Evolutionary conservation across 305 asterid species (phyloP), one percentile per base, ranked within the genome.

Genomic region (Solanum hybrid): DNA sequence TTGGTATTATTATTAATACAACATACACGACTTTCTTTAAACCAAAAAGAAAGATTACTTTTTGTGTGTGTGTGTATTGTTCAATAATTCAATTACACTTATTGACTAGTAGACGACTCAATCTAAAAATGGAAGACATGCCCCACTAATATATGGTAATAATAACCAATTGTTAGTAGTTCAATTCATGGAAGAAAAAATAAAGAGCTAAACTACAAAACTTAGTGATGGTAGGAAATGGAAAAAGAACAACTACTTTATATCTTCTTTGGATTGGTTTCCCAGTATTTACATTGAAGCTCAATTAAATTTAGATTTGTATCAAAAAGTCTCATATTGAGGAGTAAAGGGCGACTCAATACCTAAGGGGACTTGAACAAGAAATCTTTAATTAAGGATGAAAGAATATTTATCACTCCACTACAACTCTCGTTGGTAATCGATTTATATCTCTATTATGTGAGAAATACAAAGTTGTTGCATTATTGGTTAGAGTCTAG

Each of bases 381-480:
- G 1, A 61, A 61, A 61, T 2, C 1, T 61, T 20, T 20, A 61
- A 61, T 61, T 20, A 61, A 7, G 10, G 1, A 61, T 61, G 1
- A 20, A 61, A 1, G 5, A 7, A 8, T 3, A 61, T 61, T 20
- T 61, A 61, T 0, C 26, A 20, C 0, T 14, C 64, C 22, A 20
- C 2, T 3, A 0, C 0, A 0, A 10, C 2, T 7, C 26, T 20
- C 2, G 2, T 61, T 61, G 5, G 24, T 61, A 61, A 57, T 57
- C 24, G 24, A 57, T 57, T 57, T 57, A 57, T 83, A 83, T 83
- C 40, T 18, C 16, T 46, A 46, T 46, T 12, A 8, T 82, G 71
- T 42, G 37, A 26, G 87, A 82, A 82, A 82, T 82, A 40, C 34
- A 82, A 82, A 42, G 71, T 42, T 46, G 74, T 83, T 83, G 87